Evolutionary conservation across 2,329 filamentous ascomycete genomes (phyloP).

Genomic region (Fusarium chuoi): DNA sequence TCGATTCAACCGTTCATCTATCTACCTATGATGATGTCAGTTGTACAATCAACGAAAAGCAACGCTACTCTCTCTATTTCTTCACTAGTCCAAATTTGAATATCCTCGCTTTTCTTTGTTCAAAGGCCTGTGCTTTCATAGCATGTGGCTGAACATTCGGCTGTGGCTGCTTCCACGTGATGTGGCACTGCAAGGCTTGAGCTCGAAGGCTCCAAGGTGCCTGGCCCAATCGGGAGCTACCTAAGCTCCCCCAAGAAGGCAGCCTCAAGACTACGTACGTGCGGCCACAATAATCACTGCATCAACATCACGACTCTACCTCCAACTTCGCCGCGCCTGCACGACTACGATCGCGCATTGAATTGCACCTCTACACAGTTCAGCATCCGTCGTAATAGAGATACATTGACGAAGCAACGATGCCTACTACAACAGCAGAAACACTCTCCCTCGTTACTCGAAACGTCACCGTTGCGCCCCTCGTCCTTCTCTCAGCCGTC

Average conservation of each 20-base stretch:
- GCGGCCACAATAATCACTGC: slow-evolving; percentile 37
- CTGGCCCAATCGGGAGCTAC: slow-evolving; percentile 45
- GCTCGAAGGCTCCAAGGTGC: slow-evolving; percentile 23
- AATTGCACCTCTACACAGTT: slow-evolving; percentile 8
- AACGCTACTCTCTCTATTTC: slow-evolving; percentile 6
- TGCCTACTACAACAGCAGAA: slow-evolving; percentile 97
- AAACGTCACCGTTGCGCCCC: slow-evolving; percentile 95
- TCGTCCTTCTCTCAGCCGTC: slow-evolving; percentile 96
- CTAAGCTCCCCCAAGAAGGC: slow-evolving; percentile 46
- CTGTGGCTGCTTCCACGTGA: slow-evolving; percentile 33
- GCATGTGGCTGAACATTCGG: slow-evolving; percentile 13
- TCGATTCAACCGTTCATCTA: background rate
- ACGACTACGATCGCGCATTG: slow-evolving; percentile 34
- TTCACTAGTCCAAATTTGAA: background rate
- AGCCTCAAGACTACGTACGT: slow-evolving; percentile 49
- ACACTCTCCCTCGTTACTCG: slow-evolving; percentile 93
- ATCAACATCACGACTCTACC: slow-evolving; percentile 34
- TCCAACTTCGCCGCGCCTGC: slow-evolving; percentile 27
- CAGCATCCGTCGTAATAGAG: slow-evolving; percentile 25
- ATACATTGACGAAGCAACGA: slow-evolving; percentile 57
- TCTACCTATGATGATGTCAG: slow-evolving; percentile 34
- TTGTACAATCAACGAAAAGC: background rate
- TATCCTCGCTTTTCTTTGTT: background rate
- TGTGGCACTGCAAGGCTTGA: slow-evolving; percentile 28
- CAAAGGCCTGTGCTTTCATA: background rate